Conservation (phyloP, 371 early-diverging fungal genomes). For the Lichtheimia ramosa region DNA sequence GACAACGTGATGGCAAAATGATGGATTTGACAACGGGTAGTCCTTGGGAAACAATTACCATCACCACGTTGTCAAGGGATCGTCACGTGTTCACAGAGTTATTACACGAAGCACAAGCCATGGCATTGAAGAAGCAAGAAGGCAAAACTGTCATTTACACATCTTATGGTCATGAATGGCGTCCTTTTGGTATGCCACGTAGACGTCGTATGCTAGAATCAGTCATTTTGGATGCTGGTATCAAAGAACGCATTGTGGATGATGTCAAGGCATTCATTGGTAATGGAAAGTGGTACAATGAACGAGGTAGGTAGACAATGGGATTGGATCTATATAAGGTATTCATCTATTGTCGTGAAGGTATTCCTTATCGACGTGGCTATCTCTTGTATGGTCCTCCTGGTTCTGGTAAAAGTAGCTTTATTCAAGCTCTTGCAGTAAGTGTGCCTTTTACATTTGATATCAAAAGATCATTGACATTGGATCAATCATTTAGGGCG, state of each 20-base stretch:
- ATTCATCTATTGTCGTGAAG: slow-evolving; percentile 19
- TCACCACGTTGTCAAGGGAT: slow-evolving; percentile 88
- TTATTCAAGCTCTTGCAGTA: slow-evolving; percentile 96
- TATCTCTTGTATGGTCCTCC: slow-evolving; percentile 99
- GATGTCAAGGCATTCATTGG: slow-evolving; percentile 88
- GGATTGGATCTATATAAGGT: not conserved
- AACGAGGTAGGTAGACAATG: slow-evolving; percentile 64
- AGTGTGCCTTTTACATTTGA: slow-evolving; percentile 1
- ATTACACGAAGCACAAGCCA: slow-evolving; percentile 79
- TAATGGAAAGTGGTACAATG: slow-evolving; percentile 93
- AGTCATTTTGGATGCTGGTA: slow-evolving; percentile 84
- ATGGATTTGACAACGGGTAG: slow-evolving; percentile 87
- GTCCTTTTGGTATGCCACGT: slow-evolving; percentile 95
- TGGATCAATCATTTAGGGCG: slow-evolving; percentile 51
- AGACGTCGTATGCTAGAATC: slow-evolving; percentile 79
- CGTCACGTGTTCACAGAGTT: slow-evolving; percentile 72
- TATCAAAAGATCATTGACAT: not conserved
- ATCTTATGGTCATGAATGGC: slow-evolving; percentile 95
- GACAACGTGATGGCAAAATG: slow-evolving; percentile 84
- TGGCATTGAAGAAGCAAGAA: slow-evolving; percentile 84
- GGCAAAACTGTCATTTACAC: slow-evolving; percentile 96
- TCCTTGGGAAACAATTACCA: slow-evolving; percentile 94
- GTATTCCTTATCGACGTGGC: slow-evolving; percentile 96
- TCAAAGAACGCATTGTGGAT: slow-evolving; percentile 71
- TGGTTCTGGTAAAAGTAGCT: slow-evolving; percentile 98